phyloP scores from a whole-genome alignment of 139 green algal species.

The Chlamydomonas incerta region DNA sequence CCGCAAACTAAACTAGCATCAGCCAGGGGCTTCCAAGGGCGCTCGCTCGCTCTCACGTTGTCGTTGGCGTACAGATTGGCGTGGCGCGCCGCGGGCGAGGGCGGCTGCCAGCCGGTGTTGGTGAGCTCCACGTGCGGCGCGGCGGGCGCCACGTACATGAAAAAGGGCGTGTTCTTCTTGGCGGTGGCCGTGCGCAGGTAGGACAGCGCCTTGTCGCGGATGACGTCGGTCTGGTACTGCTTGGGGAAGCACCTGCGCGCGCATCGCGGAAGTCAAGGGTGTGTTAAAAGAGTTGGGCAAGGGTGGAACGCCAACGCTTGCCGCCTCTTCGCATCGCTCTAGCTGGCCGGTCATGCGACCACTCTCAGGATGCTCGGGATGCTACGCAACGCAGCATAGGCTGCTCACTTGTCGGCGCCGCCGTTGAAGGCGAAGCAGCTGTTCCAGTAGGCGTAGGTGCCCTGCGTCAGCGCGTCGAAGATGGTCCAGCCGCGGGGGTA shows the following conservation, averaged over 20 bases:
- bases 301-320: no score
- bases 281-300: no score
- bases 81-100: background rate
- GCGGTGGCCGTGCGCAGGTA: constrained; percentile 22
- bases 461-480: constrained; percentile 17
- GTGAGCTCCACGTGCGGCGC: background rate
- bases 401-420: background rate
- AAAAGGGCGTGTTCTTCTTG: constrained; percentile 34
- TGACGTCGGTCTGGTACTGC: constrained; percentile 49
- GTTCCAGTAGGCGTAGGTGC: constrained; percentile 18
- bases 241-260: background rate
- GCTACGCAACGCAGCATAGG: no score
- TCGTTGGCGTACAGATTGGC: background rate
- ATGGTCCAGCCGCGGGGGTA: constrained; percentile 14
- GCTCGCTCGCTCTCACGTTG: background rate
- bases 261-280: no score
- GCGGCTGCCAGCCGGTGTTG: background rate
- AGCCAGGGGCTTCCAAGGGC: no score
- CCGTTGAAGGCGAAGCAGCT: constrained; percentile 15
- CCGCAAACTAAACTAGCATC: no score
- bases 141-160: constrained; percentile 31
- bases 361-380: no score
- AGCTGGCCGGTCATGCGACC: no score
- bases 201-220: constrained; percentile 23
- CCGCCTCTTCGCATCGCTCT: no score